Percentiles rank a stretch among this genome's conserved stretches.
phyloP scores from a whole-genome alignment of 2,329 filamentous ascomycete species.

The Dactylellina sp. region DNA sequence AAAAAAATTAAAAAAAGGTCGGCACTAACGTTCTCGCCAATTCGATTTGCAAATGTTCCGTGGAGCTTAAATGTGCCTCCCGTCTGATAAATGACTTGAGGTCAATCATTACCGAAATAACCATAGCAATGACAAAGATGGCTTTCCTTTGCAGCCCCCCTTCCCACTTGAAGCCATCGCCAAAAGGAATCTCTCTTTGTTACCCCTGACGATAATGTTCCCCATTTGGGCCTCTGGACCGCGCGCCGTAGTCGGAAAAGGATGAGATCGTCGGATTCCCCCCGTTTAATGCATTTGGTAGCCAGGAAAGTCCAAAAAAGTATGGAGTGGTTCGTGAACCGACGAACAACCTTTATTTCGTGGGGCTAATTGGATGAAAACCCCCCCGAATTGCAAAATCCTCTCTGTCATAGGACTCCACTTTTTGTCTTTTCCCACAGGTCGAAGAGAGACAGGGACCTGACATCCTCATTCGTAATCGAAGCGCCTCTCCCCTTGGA shows the following conservation, averaged over 20 bases:
- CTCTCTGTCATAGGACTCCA: slow-evolving; percentile 12
- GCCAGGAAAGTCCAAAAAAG: slow-evolving; percentile 23
- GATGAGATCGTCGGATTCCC: slow-evolving; percentile 45
- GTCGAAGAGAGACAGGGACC: slow-evolving; percentile 22
- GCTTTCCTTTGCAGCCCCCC: no score
- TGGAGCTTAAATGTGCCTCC: no score
- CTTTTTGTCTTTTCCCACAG: slow-evolving; percentile 19
- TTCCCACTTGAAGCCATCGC: no score
- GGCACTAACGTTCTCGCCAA: neutral
- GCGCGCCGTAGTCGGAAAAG: slow-evolving; percentile 14
- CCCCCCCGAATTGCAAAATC: no score
- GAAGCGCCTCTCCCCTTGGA: slow-evolving; percentile 38
- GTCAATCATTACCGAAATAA: neutral
- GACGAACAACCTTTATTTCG: slow-evolving; percentile 24
- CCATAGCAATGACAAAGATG: neutral
- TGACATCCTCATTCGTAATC: slow-evolving; percentile 50
- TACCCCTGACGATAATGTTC: slow-evolving; percentile 34
- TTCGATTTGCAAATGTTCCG: slow-evolving; percentile 1
- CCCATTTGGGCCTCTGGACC: slow-evolving; percentile 21
- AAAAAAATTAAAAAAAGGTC: no score
- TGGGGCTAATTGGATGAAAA: no score
- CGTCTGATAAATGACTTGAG: no score
- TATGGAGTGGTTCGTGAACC: slow-evolving; percentile 12
- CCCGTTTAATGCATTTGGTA: slow-evolving; percentile 19
- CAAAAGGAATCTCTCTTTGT: neutral